Evolutionary conservation across 2,329 filamentous ascomycete species (phyloP).

Genomic region (Aschersonia sp.): DNA sequence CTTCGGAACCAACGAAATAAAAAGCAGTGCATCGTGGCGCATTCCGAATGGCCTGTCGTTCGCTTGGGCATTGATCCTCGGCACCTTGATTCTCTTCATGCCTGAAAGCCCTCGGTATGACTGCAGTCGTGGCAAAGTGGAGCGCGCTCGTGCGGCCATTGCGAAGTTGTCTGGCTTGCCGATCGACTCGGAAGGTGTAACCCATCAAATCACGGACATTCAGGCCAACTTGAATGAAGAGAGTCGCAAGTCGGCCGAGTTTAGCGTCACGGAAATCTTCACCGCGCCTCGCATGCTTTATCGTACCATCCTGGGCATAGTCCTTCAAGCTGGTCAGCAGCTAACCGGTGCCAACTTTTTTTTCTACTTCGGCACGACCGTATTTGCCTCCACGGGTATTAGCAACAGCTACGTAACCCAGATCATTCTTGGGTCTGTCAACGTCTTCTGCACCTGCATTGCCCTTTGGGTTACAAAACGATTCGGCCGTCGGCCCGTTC

Average conservation of each 20-base stretch:
- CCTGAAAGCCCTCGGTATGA: conserved; percentile 40
- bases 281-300: conserved; percentile 53
- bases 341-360: conserved; percentile 56
- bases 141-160: conserved; percentile 33
- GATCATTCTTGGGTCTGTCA: conserved; percentile 54
- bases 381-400: conserved; percentile 52
- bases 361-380: conserved; percentile 52
- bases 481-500: conserved; percentile 46
- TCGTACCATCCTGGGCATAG: conserved; percentile 46
- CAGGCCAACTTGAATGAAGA: conserved; percentile 34
- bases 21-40: conserved; percentile 41
- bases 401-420: conserved; percentile 51
- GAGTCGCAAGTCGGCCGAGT: conserved; percentile 26
- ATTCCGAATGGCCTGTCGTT: conserved; percentile 45
- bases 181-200: conserved; percentile 23
- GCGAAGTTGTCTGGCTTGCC: conserved; percentile 29
- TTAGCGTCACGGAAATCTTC: conserved; percentile 45
- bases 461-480: conserved; percentile 53
- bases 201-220: conserved; percentile 36
- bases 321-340: conserved; percentile 52
- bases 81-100: conserved; percentile 33
- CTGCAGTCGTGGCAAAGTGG: conserved; percentile 29
- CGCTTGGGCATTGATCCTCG: conserved; percentile 38
- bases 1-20: conserved; percentile 38
- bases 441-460: conserved; percentile 50